Base-by-base conservation (phyloP, 75 land plant species). In the Cryptomeria japonica region DNA sequence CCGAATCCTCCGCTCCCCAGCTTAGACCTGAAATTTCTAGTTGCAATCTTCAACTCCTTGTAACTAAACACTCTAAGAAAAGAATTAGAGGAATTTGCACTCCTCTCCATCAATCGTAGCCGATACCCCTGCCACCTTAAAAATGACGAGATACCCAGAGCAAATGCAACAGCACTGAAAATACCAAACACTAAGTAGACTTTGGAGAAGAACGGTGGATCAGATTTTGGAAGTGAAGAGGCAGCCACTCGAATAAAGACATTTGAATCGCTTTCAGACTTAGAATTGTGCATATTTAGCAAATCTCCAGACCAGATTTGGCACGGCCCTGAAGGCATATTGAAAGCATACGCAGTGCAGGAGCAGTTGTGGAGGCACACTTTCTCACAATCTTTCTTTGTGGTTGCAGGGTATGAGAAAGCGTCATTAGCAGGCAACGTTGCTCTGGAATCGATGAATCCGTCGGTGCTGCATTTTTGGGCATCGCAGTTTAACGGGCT, bases 291-390 rank as follows among this genome's bases (percentile, higher is more conserved):
- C 44, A 44, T 9, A 44, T 85, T 88, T 8, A 76, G 13, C 51
- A 91, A 56, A 16, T 77, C 55, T 16, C 79, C 88, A 8, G 32
- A 4, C 86, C 86, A 91, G 7, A 91, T 18, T n/a, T 72, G 1
- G 2, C 41, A 41, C 2, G 41, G 41, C 41, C 41, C 41, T 41
- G 41, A 41, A 1, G 41, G 41, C 41, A 2, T 1, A 41, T 41
- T 41, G 41, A 41, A 41, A 41, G 41, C 2, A 2, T 1, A 41
- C 1, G 41, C 41, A 41, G 41, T 41, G 41, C 41, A 41, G 41
- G 41, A 41, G 41, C 41, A 41, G 2, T 41, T 41, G 41, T 41
- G 41, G 41, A 41, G 41, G 41, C 41, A 41, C 41, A 2, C 41
- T 41, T 41, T 41, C 41, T 41, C 41, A 2, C 41, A 41, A 41